Percentiles rank a stretch among this genome's conserved stretches.
Evolutionary conservation across 495 filamentous ascomycete species (phyloP).

Genomic region (Bacidia rubella): DNA sequence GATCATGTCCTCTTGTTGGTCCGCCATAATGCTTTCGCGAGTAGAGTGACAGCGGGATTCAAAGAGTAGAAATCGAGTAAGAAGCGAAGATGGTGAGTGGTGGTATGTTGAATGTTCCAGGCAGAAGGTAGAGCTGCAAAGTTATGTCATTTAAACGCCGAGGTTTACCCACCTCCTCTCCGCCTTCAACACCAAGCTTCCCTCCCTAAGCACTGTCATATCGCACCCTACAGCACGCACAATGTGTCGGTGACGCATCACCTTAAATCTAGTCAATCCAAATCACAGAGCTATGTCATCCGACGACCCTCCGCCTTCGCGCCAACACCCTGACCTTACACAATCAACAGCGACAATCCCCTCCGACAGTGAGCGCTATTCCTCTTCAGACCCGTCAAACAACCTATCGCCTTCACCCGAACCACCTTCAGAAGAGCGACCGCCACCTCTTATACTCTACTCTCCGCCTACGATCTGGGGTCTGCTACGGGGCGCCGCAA

Average conservation of each 20-base stretch:
- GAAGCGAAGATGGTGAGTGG: not conserved
- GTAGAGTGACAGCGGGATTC: too few relatives aligned
- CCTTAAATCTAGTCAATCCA: not conserved
- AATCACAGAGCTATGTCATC: not conserved
- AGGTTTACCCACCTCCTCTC: not conserved
- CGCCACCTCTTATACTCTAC: conserved; percentile 76
- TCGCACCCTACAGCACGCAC: not conserved
- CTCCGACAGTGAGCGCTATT: conserved; percentile 85
- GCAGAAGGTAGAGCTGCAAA: not conserved
- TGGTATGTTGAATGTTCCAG: not conserved
- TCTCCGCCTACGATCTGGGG: conserved; percentile 75
- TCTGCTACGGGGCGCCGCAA: conserved; percentile 74
- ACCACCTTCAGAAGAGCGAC: conserved; percentile 38
- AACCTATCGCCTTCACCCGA: conserved; percentile 45
- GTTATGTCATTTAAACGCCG: not conserved
- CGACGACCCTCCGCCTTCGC: not conserved
- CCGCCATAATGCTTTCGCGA: not conserved
- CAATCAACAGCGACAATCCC: conserved; percentile 75
- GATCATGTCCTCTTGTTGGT: conserved; percentile 54
- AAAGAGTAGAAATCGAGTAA: too few relatives aligned
- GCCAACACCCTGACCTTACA: conserved; percentile 39
- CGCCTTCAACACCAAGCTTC: not conserved
- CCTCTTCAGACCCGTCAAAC: conserved; percentile 42
- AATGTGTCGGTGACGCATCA: conserved; percentile 2
- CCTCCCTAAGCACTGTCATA: not conserved